These are phyloP conservation scores for Lentinula edodes DNA, from an alignment of 768 basidiomycete species.

Conservation along the genomic window DNA sequence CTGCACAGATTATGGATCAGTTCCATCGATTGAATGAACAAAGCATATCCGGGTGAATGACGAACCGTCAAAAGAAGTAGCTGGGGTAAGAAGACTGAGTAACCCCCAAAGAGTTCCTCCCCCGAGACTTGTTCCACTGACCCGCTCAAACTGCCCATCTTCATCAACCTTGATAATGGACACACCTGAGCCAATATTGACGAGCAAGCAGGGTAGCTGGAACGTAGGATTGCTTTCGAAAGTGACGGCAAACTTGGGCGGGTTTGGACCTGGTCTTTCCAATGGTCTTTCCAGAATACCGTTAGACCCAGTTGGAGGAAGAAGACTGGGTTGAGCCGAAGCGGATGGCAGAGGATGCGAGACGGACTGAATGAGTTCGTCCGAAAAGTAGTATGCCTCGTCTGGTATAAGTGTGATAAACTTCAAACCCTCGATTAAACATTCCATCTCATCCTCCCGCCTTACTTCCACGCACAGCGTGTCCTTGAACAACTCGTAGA, in stretches of 20 bases:
- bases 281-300: conserved; percentile 71
- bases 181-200: conserved; percentile 98
- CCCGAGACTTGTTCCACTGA: conserved; percentile 94
- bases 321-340: conserved; percentile 9
- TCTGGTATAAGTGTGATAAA: conserved; percentile 95
- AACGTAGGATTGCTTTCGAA: conserved; percentile 82
- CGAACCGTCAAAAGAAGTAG: conserved; percentile 92
- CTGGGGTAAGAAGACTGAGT: conserved; percentile 90
- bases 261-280: conserved; percentile 85
- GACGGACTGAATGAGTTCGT: conserved; percentile 82
- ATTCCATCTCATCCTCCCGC: conserved; percentile 98
- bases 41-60: conserved; percentile 9
- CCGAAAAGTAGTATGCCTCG: conserved; percentile 98
- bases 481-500: conserved; percentile 74
- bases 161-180: conserved; percentile 97
- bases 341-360: conserved; percentile 25
- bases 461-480: conserved; percentile 80
- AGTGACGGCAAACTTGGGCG: conserved; percentile 82
- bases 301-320: conserved; percentile 15
- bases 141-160: conserved; percentile 92
- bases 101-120: conserved; percentile 98
- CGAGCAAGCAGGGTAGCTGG: conserved; percentile 91
- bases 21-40: background rate
- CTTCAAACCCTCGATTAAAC: conserved; percentile 91
- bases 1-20: conserved; percentile 34